Evolutionary conservation across 768 basidiomycete species (phyloP), one percentile per base, ranked within the genome.

Genomic region (Leucocoprinus sp.): DNA sequence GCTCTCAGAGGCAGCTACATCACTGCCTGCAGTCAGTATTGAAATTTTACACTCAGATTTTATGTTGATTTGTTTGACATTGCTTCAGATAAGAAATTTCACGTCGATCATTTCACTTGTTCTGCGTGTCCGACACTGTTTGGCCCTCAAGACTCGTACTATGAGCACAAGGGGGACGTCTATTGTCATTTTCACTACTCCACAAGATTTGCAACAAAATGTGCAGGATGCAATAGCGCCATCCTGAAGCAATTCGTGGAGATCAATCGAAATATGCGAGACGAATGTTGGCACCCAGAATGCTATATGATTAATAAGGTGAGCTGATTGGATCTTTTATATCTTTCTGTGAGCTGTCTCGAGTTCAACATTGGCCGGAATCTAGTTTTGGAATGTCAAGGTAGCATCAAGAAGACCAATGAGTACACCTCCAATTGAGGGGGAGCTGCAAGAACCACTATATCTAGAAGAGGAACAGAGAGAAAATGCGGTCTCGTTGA

Each of bases 291-390:
- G 95, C 96, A 99, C 74, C 96, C 96, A 44, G 96, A 99, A 64
- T 99, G 96, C 63, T 97, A 98, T 64, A 97, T 97, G 95, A 97
- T 99, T 54, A 95, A 97, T 67, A 98, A 98, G 75, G 93, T 95
- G 52, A 46, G 76, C 52, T 5, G 33, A 22, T 35, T 51, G 14
- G 14, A 42, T 46, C 38, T 6, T 17, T 35, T 51, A 14, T 11
- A 42, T 46, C 38, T 6, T 17, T 21, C 26, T 12, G 17, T n/a
- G 23, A 34, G 31, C 18, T 28, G 26, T 27, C 23, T 33, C 15
- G 6, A 31, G 31, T n/a, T 19, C 28, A 44, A 40, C 34, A 31
- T 31, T 31, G 28, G 48, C 15, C 21, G 31, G 37, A 38, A 42
- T 17, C 34, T 60, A 96, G 92, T 98, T 98, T 66, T 98, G 96